Evolutionary conservation across 164 flowering plant species (phyloP).

Genomic region (Annona squamosa): DNA sequence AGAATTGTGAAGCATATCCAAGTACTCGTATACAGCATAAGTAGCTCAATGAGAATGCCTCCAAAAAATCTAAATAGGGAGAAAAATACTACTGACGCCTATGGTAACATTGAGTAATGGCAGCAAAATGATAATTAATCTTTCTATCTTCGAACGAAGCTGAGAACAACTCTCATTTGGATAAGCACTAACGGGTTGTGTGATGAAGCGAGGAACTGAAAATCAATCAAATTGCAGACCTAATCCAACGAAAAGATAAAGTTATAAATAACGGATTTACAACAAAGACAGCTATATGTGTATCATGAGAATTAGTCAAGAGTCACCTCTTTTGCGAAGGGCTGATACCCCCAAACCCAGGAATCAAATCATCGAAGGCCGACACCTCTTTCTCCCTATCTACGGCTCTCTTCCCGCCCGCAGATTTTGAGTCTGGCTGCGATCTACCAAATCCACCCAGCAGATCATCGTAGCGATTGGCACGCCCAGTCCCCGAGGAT

Average conservation of each 20-base stretch:
- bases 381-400: conserved; percentile 23
- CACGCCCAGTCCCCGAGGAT: conserved; percentile 19
- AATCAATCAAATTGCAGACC: background rate
- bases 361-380: conserved; percentile 51
- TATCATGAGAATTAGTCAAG: background rate
- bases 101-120: background rate
- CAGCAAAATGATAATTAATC: background rate
- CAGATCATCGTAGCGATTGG: conserved; percentile 40
- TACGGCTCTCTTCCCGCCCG: conserved; percentile 13
- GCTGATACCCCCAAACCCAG: conserved; percentile 41
- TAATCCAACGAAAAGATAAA: background rate
- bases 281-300: background rate
- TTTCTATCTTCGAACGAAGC: background rate
- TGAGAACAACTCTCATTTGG: no score
- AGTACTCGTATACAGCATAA: background rate
- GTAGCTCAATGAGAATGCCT: background rate
- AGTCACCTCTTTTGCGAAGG: conserved; percentile 30
- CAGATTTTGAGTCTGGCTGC: conserved; percentile 18
- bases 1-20: background rate
- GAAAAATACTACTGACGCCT: background rate
- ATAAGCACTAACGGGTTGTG: no score
- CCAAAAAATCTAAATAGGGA: background rate
- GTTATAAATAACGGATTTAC: no score
- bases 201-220: no score
- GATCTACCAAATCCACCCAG: conserved; percentile 37